A percentile compares a stretch with the other conserved stretches of the same genome.
Evolutionary conservation across 345 rosid species (phyloP).

Genomic region (Eucalyptus virginea): DNA sequence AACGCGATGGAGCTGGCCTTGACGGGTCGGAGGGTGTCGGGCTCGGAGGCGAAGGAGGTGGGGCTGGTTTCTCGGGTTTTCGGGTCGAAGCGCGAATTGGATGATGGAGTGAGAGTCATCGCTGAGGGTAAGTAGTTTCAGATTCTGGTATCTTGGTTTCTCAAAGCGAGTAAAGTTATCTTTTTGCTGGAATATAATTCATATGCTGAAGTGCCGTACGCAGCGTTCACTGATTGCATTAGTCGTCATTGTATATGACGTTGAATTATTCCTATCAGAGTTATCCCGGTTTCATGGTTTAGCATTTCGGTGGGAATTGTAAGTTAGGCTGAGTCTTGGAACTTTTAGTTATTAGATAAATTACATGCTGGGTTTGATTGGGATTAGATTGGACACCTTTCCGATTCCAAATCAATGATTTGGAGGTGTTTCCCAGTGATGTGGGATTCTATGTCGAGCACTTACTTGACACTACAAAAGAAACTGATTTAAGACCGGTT

Average conservation of each 20-base stretch:
- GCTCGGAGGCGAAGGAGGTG: too few species aligned
- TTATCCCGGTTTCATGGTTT: background rate
- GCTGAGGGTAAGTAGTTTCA: slow-evolving; percentile 45
- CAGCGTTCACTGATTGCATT: background rate
- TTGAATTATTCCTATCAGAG: too few species aligned
- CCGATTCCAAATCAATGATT: too few species aligned
- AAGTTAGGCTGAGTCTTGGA: background rate
- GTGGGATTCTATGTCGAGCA: too few species aligned
- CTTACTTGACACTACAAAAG: too few species aligned
- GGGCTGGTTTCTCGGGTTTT: too few species aligned
- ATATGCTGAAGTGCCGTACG: background rate
- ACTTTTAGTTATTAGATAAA: too few species aligned
- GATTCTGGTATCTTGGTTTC: background rate
- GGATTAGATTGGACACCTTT: too few species aligned
- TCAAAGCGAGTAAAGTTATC: background rate
- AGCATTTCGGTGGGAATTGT: too few species aligned
- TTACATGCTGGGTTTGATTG: too few species aligned
- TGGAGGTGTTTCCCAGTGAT: too few species aligned
- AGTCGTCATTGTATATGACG: background rate
- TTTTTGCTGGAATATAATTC: background rate
- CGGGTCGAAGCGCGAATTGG: slow-evolving; percentile 24
- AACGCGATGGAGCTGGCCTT: slow-evolving; percentile 62
- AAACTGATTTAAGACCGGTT: too few species aligned
- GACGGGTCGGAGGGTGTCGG: slow-evolving; percentile 11
- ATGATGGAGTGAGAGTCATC: background rate